phyloP scores from a whole-genome alignment of 371 early-diverging fungal genomes.

The Nematocida major region DNA sequence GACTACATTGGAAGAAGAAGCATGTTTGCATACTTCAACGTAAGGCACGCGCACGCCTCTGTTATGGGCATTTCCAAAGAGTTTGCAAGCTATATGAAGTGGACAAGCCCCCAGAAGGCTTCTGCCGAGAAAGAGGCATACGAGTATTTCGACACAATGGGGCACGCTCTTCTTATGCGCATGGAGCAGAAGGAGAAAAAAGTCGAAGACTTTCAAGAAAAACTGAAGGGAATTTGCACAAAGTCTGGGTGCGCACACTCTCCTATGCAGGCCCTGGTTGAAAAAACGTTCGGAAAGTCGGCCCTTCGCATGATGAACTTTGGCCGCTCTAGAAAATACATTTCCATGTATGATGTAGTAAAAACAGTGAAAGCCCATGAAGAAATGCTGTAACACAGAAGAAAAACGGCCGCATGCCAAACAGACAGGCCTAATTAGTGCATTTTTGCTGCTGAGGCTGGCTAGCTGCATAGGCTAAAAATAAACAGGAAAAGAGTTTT shows the following conservation, averaged over 20 bases:
- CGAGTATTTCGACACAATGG: slow-evolving; percentile 35
- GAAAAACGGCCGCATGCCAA: too few relatives aligned
- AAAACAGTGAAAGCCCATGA: too few relatives aligned
- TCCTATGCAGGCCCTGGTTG: neutral
- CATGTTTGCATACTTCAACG: slow-evolving; percentile 84
- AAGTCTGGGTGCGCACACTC: neutral
- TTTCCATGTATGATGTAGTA: too few relatives aligned
- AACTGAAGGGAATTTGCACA: neutral
- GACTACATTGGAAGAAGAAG: slow-evolving; percentile 84
- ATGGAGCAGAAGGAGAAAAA: slow-evolving; percentile 15
- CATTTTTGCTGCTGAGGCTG: too few relatives aligned
- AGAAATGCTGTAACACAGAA: too few relatives aligned
- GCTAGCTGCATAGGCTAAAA: too few relatives aligned
- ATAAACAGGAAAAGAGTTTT: too few relatives aligned
- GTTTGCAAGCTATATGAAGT: slow-evolving; percentile 34
- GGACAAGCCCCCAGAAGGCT: slow-evolving; percentile 25
- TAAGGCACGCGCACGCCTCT: slow-evolving; percentile 77
- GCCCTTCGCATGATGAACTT: too few relatives aligned
- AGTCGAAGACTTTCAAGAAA: neutral
- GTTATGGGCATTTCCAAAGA: slow-evolving; percentile 78
- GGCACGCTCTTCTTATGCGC: slow-evolving; percentile 14
- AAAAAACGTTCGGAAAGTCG: too few relatives aligned
- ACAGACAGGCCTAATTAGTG: too few relatives aligned
- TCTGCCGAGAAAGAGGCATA: slow-evolving; percentile 24
- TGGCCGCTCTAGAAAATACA: too few relatives aligned